Evolutionary conservation across 176 grass and related monocot genomes (phyloP).

Genomic region (Musa schizocarpa): DNA sequence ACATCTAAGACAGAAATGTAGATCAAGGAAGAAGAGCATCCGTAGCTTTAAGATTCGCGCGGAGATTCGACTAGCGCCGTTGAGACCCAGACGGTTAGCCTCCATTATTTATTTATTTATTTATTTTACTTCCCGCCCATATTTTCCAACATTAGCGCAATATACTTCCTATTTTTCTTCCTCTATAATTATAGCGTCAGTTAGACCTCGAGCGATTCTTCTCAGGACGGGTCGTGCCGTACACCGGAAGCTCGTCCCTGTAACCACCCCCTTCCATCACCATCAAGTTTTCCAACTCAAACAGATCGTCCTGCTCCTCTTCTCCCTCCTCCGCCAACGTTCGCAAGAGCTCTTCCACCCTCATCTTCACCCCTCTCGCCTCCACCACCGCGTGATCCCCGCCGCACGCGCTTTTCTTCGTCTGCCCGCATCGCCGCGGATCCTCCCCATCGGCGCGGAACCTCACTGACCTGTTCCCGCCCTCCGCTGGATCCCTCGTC

Average conservation of each 20-base stretch:
- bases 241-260: conserved; percentile 20
- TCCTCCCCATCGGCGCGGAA: conserved; percentile 52
- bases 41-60: too few species aligned
- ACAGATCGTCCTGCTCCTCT: conserved; percentile 33
- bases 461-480: conserved; percentile 51
- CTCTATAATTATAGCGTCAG: too few species aligned
- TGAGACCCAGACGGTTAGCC: too few species aligned
- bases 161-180: too few species aligned
- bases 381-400: conserved; percentile 29
- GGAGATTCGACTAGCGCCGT: too few species aligned
- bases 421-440: conserved; percentile 5
- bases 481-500: background rate
- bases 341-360: conserved; percentile 3
- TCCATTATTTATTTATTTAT: too few species aligned
- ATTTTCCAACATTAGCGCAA: too few species aligned
- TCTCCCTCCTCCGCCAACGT: background rate
- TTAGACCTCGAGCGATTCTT: background rate
- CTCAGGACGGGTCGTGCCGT: background rate
- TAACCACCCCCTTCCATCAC: background rate
- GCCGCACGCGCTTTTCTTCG: conserved; percentile 21
- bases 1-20: too few species aligned
- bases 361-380: conserved; percentile 30
- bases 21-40: too few species aligned
- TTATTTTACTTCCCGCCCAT: too few species aligned
- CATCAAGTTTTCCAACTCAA: conserved; percentile 41